Evolutionary conservation across 768 basidiomycete species (phyloP).

Genomic region (Galerina sulciceps): DNA sequence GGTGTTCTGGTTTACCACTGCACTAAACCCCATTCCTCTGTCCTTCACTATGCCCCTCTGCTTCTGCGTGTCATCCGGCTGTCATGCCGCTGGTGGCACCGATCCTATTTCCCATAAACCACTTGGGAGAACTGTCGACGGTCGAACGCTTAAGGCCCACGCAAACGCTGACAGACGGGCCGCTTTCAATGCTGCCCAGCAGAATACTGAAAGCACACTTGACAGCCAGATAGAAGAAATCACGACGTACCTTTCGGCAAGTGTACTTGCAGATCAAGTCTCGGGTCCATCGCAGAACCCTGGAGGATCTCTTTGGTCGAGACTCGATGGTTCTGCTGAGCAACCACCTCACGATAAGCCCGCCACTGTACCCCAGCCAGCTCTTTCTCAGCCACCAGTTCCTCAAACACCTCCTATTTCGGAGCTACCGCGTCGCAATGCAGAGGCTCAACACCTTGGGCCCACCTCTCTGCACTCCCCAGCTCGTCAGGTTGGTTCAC

Average conservation of each 20-base stretch:
- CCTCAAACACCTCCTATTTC: neutral
- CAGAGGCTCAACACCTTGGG: too few relatives aligned
- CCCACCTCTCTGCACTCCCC: neutral
- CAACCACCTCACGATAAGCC: neutral
- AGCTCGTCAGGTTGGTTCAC: neutral
- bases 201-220: neutral
- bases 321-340: neutral
- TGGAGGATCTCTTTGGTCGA: conserved; percentile 11
- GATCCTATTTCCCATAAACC: neutral
- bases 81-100: neutral
- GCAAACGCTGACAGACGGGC: neutral
- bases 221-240: conserved; percentile 3
- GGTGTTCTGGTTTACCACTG: conserved; percentile 2
- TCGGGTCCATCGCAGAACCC: neutral
- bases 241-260: neutral
- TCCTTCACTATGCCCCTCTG: conserved; percentile 7
- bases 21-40: neutral
- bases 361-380: neutral
- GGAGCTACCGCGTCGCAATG: neutral
- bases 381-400: neutral
- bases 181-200: neutral
- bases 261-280: conserved; percentile 2
- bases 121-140: neutral
- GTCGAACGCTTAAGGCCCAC: neutral
- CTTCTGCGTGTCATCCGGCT: neutral